Evolutionary conservation across 257 asterid species (phyloP).

Genomic region (Orobanche coerulescens): DNA sequence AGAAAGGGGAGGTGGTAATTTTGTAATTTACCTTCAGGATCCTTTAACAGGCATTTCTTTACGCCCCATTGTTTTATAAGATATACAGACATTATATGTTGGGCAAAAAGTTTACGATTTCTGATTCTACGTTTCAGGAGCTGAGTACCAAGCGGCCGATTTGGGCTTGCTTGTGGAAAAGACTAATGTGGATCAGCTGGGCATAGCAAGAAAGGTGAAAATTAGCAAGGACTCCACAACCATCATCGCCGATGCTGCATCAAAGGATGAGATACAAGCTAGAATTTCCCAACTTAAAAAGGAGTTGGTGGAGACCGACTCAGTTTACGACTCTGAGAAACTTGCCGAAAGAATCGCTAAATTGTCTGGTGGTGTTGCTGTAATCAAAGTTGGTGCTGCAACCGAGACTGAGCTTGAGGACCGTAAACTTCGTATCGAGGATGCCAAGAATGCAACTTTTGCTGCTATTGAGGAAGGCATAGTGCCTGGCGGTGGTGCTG

Average conservation of each 20-base stretch:
- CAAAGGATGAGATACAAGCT: conserved; percentile 90
- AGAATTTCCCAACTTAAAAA: conserved; percentile 78
- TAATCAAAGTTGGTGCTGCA: conserved; percentile 96
- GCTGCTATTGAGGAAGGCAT: conserved; percentile 99
- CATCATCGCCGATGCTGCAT: conserved; percentile 90
- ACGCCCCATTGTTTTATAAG: not conserved
- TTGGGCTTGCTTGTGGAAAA: conserved; percentile 78
- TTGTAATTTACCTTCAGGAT: too few species aligned
- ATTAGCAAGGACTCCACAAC: conserved; percentile 76
- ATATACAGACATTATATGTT: not conserved
- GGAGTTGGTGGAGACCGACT: conserved; percentile 74
- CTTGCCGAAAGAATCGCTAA: conserved; percentile 96
- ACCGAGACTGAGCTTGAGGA: conserved; percentile 97
- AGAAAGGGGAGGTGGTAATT: too few species aligned
- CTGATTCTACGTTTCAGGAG: conserved; percentile 41
- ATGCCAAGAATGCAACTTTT: conserved; percentile 96
- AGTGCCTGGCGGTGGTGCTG: conserved; percentile 99
- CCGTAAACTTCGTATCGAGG: conserved; percentile 86
- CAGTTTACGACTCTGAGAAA: conserved; percentile 76
- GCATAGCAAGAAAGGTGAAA: conserved; percentile 79
- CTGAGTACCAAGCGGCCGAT: conserved; percentile 87
- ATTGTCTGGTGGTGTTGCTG: conserved; percentile 97
- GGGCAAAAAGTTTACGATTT: not conserved
- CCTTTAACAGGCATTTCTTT: too few species aligned
- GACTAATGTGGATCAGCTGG: conserved; percentile 69